A percentile compares a stretch with the other conserved stretches of the same genome.
These are phyloP conservation scores for Cornus controversa DNA, from an alignment of 148 eudicot genomes.

Conservation along the genomic window DNA sequence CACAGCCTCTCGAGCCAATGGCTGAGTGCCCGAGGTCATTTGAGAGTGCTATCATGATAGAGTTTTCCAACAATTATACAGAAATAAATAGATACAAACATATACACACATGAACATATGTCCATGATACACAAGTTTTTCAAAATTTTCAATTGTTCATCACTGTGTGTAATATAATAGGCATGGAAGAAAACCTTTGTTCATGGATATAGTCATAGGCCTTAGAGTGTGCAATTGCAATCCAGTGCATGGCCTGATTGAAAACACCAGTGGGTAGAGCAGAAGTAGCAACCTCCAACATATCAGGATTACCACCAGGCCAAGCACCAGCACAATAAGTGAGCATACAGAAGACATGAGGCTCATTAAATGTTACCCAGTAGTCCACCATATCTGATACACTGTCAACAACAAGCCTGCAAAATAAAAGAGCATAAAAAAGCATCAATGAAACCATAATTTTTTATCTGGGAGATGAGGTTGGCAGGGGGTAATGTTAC, in stretches of 20 bases:
- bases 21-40: too few relatives aligned
- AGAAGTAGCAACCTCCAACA: constrained; percentile 93
- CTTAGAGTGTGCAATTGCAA: constrained; percentile 78
- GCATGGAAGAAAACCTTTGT: constrained; percentile 51
- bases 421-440: constrained; percentile 23
- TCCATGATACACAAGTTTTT: not conserved
- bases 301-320: constrained; percentile 99
- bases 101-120: not conserved
- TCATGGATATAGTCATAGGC: constrained; percentile 98
- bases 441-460: not conserved
- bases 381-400: constrained; percentile 85
- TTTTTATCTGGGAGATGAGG: too few relatives aligned
- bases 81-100: not conserved
- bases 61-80: not conserved
- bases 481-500: too few relatives aligned
- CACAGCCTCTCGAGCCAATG: too few relatives aligned
- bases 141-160: not conserved
- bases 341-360: constrained; percentile 91
- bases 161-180: not conserved
- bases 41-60: too few relatives aligned
- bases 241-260: constrained; percentile 88
- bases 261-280: constrained; percentile 90
- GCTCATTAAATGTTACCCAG: constrained; percentile 99
- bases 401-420: constrained; percentile 91
- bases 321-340: constrained; percentile 98